A percentile compares a stretch with the other conserved stretches of the same genome.
These are phyloP conservation scores for Ceratocystis eucalypticola DNA, from an alignment of 2,329 filamentous ascomycete genomes.

Conservation along the genomic window DNA sequence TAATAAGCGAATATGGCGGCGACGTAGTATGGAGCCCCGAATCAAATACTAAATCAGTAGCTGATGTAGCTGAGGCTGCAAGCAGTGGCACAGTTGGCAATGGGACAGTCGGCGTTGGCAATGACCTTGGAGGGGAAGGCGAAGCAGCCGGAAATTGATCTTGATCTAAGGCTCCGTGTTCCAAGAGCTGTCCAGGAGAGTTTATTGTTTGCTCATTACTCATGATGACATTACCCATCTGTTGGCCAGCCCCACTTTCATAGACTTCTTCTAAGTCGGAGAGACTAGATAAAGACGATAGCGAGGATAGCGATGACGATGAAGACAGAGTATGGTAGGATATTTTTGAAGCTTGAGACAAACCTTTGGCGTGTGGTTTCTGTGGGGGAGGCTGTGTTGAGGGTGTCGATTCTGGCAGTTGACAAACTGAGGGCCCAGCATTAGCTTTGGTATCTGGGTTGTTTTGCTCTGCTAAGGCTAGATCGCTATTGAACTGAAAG, in stretches of 20 bases:
- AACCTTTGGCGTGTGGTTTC: background rate
- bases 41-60: background rate
- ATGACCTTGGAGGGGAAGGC: background rate
- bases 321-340: background rate
- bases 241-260: background rate
- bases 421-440: background rate
- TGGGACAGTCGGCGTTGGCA: background rate
- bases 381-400: background rate
- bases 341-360: background rate
- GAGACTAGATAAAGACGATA: background rate
- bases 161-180: background rate
- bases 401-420: background rate
- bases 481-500: background rate
- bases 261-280: background rate
- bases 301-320: background rate
- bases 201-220: background rate
- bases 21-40: background rate
- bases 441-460: background rate
- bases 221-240: background rate
- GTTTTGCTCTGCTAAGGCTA: background rate
- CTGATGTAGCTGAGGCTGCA: background rate
- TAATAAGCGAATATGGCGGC: background rate
- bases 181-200: too few species aligned
- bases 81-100: background rate
- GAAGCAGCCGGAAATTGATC: background rate